phyloP scores from a whole-genome alignment of 305 asterid genomes.

The Withania somnifera region DNA sequence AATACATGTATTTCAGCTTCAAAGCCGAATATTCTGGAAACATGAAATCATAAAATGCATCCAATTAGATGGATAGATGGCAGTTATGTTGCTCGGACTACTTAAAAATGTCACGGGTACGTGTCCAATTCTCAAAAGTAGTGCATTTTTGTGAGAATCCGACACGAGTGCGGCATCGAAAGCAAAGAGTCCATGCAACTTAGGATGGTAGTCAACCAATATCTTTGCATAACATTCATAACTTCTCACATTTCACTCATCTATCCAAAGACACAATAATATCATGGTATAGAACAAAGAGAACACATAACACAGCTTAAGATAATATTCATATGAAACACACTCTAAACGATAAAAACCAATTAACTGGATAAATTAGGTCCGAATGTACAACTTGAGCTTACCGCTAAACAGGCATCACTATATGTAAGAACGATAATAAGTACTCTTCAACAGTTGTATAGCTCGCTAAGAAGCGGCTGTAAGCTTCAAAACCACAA shows the following conservation, averaged over 20 bases:
- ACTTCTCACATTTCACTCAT: neutral
- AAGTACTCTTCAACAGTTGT: neutral
- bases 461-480: neutral
- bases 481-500: neutral
- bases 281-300: neutral
- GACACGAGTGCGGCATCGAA: too few relatives aligned
- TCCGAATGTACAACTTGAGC: neutral
- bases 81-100: too few relatives aligned
- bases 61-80: neutral
- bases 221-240: neutral
- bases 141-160: too few relatives aligned
- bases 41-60: neutral
- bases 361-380: neutral
- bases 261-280: neutral
- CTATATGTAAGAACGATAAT: neutral
- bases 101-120: too few relatives aligned
- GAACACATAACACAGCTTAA: neutral
- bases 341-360: neutral
- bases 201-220: neutral
- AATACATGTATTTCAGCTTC: neutral
- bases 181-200: too few relatives aligned
- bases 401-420: neutral
- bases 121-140: too few relatives aligned
- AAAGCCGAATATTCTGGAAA: neutral
- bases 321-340: neutral